These are phyloP conservation scores for Udeniomyces megalosporus DNA, from an alignment of 768 basidiomycete species.

Conservation along the genomic window DNA sequence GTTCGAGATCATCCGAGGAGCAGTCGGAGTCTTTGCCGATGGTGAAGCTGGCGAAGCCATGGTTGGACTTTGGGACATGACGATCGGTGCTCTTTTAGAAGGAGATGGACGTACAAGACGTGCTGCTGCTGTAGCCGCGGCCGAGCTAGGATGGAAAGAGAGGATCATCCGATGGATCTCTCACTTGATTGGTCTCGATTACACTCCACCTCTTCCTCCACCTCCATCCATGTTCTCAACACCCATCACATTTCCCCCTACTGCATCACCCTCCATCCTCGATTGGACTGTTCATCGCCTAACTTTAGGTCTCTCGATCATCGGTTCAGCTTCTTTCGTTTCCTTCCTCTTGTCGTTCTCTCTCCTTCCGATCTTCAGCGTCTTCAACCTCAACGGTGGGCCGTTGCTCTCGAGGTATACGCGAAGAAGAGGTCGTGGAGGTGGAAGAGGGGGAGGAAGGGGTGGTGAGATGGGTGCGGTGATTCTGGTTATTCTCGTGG, in stretches of 20 bases:
- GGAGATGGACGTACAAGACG: not conserved
- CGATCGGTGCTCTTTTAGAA: not conserved
- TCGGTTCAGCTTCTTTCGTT: conserved; percentile 3
- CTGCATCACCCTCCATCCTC: not conserved
- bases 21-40: not conserved
- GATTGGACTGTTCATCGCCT: not conserved
- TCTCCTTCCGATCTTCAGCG: not conserved
- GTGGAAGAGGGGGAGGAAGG: not conserved
- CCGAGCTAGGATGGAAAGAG: too few relatives aligned
- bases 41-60: conserved; percentile 4
- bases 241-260: not conserved
- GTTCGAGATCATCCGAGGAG: conserved; percentile 2
- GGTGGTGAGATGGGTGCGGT: not conserved
- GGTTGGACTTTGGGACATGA: not conserved
- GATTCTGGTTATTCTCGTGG: not conserved
- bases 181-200: not conserved
- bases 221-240: not conserved
- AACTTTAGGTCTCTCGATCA: not conserved
- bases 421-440: not conserved
- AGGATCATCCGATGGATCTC: not conserved
- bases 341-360: conserved; percentile 4
- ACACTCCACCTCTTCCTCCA: too few relatives aligned
- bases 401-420: not conserved
- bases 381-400: not conserved
- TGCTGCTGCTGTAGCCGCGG: too few relatives aligned